Evolutionary conservation across 768 basidiomycete species (phyloP).

Genomic region (Boletus subparvulus): DNA sequence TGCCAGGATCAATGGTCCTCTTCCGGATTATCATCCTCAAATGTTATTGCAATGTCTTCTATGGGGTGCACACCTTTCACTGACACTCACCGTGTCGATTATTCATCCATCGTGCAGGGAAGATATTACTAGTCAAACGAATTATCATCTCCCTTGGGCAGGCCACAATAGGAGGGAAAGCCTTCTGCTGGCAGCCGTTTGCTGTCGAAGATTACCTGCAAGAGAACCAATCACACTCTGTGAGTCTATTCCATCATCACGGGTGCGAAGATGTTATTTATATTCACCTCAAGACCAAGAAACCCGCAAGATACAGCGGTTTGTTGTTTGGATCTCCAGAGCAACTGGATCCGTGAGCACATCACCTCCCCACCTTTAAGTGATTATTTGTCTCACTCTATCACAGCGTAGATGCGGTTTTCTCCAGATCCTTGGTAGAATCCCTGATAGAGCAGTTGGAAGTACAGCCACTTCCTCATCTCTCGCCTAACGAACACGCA

Average conservation of each 20-base stretch:
- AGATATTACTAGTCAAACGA: conserved; percentile 80
- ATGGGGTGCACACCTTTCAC: conserved; percentile 63
- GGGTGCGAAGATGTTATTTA: background rate
- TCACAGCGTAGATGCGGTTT: conserved; percentile 49
- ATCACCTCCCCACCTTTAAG: background rate
- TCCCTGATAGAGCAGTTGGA: conserved; percentile 67
- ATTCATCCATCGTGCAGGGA: conserved; percentile 48
- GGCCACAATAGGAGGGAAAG: conserved; percentile 14
- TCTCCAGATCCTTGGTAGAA: conserved; percentile 59
- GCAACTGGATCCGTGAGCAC: conserved; percentile 46
- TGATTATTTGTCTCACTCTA: conserved; percentile 3
- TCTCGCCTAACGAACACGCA: conserved; percentile 79
- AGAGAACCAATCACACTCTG: conserved; percentile 20
- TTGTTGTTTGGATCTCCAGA: conserved; percentile 52
- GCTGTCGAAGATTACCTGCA: conserved; percentile 48
- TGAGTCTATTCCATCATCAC: conserved; percentile 8
- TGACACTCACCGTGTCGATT: background rate
- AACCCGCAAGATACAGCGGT: conserved; percentile 41
- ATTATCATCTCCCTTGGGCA: conserved; percentile 69
- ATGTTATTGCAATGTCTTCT: conserved; percentile 88
- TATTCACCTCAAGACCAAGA: conserved; percentile 13
- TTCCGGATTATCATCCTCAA: conserved; percentile 91
- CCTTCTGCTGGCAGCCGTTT: conserved; percentile 46
- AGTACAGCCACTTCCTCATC: conserved; percentile 58
- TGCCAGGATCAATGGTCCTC: conserved; percentile 78